phyloP scores from a whole-genome alignment of 495 filamentous ascomycete species.

The Talaromyces adpressus region DNA sequence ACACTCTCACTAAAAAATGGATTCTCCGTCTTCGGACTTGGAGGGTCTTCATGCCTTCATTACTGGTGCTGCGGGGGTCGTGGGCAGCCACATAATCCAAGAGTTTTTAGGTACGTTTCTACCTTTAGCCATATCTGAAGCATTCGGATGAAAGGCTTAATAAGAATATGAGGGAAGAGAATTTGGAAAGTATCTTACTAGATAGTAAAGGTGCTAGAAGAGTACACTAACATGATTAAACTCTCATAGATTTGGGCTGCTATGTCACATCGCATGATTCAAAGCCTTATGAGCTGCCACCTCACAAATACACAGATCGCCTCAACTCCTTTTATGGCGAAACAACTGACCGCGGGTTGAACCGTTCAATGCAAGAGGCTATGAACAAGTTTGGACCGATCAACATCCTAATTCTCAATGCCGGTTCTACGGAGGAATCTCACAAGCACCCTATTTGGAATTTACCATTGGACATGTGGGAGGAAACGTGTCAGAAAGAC shows the following conservation, averaged over 20 bases:
- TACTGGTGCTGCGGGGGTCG: constrained; percentile 48
- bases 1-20: background rate
- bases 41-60: constrained; percentile 51
- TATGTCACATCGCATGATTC: constrained; percentile 3
- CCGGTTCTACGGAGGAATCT: constrained; percentile 40
- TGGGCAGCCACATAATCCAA: constrained; percentile 40
- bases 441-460: constrained; percentile 45
- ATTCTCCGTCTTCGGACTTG: constrained; percentile 15
- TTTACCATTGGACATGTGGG: constrained; percentile 44
- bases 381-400: constrained; percentile 42
- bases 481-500: constrained; percentile 43
- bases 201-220: background rate
- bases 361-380: constrained; percentile 33
- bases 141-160: background rate
- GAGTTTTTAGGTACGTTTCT: constrained; percentile 45
- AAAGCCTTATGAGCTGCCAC: constrained; percentile 5
- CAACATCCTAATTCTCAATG: constrained; percentile 47
- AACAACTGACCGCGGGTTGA: constrained; percentile 39
- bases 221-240: background rate
- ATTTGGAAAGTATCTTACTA: background rate
- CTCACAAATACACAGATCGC: constrained; percentile 15
- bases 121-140: background rate
- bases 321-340: constrained; percentile 38
- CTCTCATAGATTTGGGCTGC: background rate
- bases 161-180: background rate